Evolutionary conservation across 352 stramenopile genomes (phyloP).

Genomic region (Pelagophyceae sp.): DNA sequence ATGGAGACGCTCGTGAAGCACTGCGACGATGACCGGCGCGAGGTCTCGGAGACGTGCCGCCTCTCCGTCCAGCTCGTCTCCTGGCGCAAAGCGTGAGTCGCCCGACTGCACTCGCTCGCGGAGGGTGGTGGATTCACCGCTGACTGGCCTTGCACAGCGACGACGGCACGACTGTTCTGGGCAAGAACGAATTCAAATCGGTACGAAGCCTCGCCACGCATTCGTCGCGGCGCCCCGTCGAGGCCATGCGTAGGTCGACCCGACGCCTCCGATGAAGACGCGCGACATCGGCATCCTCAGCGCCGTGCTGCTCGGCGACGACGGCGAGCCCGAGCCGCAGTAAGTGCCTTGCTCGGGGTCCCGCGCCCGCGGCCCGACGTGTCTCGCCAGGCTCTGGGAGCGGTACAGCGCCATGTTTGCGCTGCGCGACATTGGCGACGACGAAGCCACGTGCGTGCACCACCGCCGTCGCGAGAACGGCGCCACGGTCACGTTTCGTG

Average conservation of each 20-base stretch:
- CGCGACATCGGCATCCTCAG: constrained; percentile 66
- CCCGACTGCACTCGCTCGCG: too few species aligned
- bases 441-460: constrained; percentile 57
- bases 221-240: too few species aligned
- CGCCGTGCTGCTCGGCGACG: constrained; percentile 55
- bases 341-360: too few species aligned
- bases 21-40: constrained; percentile 37
- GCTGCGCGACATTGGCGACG: constrained; percentile 85
- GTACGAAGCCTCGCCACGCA: too few species aligned
- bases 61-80: constrained; percentile 79
- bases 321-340: too few species aligned
- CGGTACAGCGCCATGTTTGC: constrained; percentile 95
- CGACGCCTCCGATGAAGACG: constrained; percentile 66
- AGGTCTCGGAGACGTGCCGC: constrained; percentile 88
- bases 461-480: constrained; percentile 1
- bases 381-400: constrained; percentile 75
- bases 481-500: not conserved
- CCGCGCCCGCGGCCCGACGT: too few species aligned
- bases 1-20: constrained; percentile 52
- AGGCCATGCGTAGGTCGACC: constrained; percentile 90
- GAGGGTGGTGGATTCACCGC: too few species aligned
- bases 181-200: constrained; percentile 45
- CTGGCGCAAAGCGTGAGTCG: too few species aligned
- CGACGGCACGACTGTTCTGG: constrained; percentile 43
- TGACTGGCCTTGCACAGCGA: constrained; percentile 17